These are phyloP conservation scores for Candida railenensis DNA, from an alignment of 805 yeast species.

Conservation along the genomic window DNA sequence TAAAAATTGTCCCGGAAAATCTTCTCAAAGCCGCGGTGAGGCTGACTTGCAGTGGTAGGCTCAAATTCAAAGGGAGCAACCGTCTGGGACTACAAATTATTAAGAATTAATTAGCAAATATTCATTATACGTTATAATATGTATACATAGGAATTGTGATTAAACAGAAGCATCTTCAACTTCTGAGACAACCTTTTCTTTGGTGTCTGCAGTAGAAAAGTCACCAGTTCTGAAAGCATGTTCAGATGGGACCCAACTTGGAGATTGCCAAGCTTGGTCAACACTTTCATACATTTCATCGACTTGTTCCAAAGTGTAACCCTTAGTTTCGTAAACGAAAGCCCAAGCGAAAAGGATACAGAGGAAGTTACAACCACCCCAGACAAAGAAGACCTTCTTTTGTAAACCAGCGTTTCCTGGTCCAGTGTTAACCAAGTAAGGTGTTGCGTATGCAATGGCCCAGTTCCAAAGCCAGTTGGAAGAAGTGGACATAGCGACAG, in stretches of 20 bases:
- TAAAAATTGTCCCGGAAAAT: too few species aligned
- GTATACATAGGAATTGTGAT: background rate
- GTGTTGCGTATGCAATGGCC: slow-evolving; percentile 41
- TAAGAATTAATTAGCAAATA: background rate
- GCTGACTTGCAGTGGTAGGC: background rate
- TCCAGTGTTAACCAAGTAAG: slow-evolving; percentile 41
- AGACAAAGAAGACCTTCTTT: slow-evolving; percentile 40
- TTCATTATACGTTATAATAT: background rate
- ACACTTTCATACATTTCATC: slow-evolving; percentile 38
- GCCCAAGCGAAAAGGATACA: slow-evolving; percentile 32
- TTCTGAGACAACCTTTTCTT: slow-evolving; percentile 25
- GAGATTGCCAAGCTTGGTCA: slow-evolving; percentile 34
- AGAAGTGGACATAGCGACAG: slow-evolving; percentile 39
- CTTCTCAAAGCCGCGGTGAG: too few species aligned
- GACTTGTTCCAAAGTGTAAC: slow-evolving; percentile 41
- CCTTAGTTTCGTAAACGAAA: slow-evolving; percentile 40
- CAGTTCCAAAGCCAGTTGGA: slow-evolving; percentile 44
- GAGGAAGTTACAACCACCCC: slow-evolving; percentile 40
- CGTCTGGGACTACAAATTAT: background rate
- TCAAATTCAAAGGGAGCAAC: too few species aligned
- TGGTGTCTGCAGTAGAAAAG: slow-evolving; percentile 12
- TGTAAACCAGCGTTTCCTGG: slow-evolving; percentile 39
- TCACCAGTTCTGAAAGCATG: slow-evolving; percentile 33
- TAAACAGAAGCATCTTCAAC: slow-evolving; percentile 28
- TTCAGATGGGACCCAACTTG: slow-evolving; percentile 27